phyloP scores from a whole-genome alignment of 2,329 filamentous ascomycete species.

The Aspergillus arachidicola region DNA sequence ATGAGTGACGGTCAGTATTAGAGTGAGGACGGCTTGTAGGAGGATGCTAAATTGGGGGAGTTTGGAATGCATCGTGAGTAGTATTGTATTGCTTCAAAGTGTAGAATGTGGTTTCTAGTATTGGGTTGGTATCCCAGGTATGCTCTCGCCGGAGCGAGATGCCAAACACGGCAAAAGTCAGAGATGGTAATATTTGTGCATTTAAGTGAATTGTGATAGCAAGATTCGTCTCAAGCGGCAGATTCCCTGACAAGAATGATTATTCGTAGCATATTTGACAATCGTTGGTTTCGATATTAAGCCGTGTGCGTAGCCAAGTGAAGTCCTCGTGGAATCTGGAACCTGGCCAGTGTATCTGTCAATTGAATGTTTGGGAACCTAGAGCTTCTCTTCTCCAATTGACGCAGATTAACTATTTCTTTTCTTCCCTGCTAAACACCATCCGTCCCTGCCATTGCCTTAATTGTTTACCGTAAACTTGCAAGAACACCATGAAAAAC shows the following conservation, averaged over 20 bases:
- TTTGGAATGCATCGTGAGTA: neutral
- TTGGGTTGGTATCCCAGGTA: too few relatives aligned
- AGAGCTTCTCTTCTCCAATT: neutral
- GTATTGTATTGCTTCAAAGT: neutral
- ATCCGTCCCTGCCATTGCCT: conserved; percentile 38
- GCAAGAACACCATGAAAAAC: conserved; percentile 36
- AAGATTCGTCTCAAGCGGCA: rapidly evolving
- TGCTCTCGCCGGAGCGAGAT: too few relatives aligned
- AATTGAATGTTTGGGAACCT: too few relatives aligned
- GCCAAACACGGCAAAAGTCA: rapidly evolving
- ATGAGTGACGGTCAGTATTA: too few relatives aligned
- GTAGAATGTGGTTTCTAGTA: neutral
- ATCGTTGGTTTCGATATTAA: rapidly evolving
- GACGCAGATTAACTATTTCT: neutral
- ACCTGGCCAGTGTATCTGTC: neutral
- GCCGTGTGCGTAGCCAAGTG: neutral
- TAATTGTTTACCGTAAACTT: conserved; percentile 39
- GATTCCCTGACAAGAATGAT: too few relatives aligned
- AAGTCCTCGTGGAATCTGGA: neutral
- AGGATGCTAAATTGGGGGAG: neutral
- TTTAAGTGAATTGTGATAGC: neutral
- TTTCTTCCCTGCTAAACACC: neutral
- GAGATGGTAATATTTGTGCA: rapidly evolving
- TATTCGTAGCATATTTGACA: too few relatives aligned
- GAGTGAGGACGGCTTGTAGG: neutral